phyloP scores from a whole-genome alignment of 352 stramenopile genomes.

The Globisporangium carolinianum region DNA sequence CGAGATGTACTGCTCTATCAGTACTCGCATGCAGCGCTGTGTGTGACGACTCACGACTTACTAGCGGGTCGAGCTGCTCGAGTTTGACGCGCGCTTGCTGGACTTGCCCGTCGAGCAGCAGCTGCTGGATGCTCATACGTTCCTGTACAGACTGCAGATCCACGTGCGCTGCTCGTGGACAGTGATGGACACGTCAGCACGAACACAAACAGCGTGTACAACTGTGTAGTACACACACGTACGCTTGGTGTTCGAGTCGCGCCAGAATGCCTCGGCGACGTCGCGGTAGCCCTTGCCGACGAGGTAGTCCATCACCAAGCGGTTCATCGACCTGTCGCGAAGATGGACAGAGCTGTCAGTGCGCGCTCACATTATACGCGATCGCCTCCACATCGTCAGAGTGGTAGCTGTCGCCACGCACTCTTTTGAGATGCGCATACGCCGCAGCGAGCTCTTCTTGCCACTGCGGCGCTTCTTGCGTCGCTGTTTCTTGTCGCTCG shows the following conservation, averaged over 20 bases:
- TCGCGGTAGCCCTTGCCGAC: conserved; percentile 73
- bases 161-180: conserved; percentile 36
- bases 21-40: no score
- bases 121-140: conserved; percentile 62
- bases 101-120: conserved; percentile 55
- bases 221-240: conserved; percentile 10
- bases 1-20: no score
- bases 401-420: conserved; percentile 12
- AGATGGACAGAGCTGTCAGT: no score
- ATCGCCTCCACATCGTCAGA: no score
- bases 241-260: conserved; percentile 66
- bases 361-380: background rate
- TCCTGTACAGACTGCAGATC: conserved; percentile 71
- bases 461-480: conserved; percentile 11
- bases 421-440: conserved; percentile 68
- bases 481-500: conserved; percentile 9
- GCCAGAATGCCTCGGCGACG: conserved; percentile 68
- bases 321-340: conserved; percentile 55
- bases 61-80: conserved; percentile 37
- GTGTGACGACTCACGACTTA: conserved; percentile 7
- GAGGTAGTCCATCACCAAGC: conserved; percentile 78
- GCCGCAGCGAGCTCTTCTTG: conserved; percentile 23
- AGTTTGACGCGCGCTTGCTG: conserved; percentile 54
- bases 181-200: conserved; percentile 1
- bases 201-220: background rate